phyloP scores from a whole-genome alignment of 768 basidiomycete species.

The Podaxis carcinomalis region DNA sequence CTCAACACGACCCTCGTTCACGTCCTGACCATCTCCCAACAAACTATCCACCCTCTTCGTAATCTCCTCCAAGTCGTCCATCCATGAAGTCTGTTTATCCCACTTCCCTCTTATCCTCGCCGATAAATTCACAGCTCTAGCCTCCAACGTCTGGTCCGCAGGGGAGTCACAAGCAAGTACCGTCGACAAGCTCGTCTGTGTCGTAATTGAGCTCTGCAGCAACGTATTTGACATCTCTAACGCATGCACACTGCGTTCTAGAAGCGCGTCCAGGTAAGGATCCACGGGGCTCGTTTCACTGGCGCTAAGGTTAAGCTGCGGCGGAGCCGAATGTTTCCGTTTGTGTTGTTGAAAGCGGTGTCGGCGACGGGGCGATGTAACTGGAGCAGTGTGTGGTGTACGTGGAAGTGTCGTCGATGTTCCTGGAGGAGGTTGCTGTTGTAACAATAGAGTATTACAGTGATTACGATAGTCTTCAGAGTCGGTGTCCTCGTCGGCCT shows the following conservation, averaged over 20 bases:
- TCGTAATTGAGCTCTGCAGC: slow-evolving; percentile 70
- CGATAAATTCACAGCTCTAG: slow-evolving; percentile 48
- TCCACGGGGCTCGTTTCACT: slow-evolving; percentile 27
- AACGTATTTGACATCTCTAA: slow-evolving; percentile 82
- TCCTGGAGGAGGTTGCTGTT: slow-evolving; percentile 1
- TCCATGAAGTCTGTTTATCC: slow-evolving; percentile 53
- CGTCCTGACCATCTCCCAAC: slow-evolving; percentile 31
- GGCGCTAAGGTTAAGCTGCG: not conserved
- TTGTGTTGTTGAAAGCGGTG: slow-evolving; percentile 7
- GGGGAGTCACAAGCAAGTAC: slow-evolving; percentile 44
- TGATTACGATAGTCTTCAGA: slow-evolving; percentile 25
- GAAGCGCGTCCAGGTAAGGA: slow-evolving; percentile 68
- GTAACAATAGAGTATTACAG: slow-evolving; percentile 13
- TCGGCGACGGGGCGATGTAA: not conserved
- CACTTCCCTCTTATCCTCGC: slow-evolving; percentile 44
- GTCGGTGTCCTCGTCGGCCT: slow-evolving; percentile 65
- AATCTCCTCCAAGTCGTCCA: slow-evolving; percentile 65
- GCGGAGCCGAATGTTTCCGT: slow-evolving; percentile 5
- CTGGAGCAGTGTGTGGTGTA: not conserved
- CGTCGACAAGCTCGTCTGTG: slow-evolving; percentile 49
- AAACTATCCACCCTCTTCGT: slow-evolving; percentile 57
- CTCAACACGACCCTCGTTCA: not conserved
- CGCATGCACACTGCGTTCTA: slow-evolving; percentile 80
- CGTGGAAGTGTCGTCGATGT: not conserved
- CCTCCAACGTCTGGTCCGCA: slow-evolving; percentile 43